phyloP scores from a whole-genome alignment of 148 eudicot genomes.

The Fagopyrum tataricum region DNA sequence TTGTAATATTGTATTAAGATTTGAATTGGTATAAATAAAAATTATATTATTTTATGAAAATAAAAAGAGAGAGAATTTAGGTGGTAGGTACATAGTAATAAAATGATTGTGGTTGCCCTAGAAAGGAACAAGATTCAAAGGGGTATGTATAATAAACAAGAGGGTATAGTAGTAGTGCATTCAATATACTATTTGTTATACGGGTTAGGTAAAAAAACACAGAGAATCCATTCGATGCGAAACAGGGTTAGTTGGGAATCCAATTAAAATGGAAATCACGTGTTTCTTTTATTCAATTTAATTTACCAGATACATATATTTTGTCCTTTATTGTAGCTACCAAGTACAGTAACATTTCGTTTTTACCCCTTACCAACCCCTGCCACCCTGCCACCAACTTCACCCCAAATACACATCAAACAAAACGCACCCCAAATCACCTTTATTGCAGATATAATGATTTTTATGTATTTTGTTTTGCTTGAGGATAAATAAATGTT shows the following conservation, averaged over 20 bases:
- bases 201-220: background rate
- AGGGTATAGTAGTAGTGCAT: too few species aligned
- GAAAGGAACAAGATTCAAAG: background rate
- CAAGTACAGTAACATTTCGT: background rate
- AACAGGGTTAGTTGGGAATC: background rate
- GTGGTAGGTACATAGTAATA: background rate
- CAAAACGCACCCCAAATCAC: background rate
- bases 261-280: background rate
- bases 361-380: background rate
- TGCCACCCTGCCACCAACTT: background rate
- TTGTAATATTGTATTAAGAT: too few species aligned
- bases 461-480: too few species aligned
- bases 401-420: background rate
- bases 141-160: background rate
- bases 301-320: too few species aligned
- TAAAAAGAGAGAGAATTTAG: background rate
- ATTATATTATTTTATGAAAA: too few species aligned
- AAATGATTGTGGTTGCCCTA: background rate
- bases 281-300: too few species aligned
- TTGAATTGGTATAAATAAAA: too few species aligned
- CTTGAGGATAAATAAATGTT: too few species aligned
- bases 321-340: too few species aligned
- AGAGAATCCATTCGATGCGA: background rate
- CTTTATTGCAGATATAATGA: too few species aligned
- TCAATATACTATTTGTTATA: background rate